Conservation (phyloP, 306 rosid species). For the Corylus heterophylla region DNA sequence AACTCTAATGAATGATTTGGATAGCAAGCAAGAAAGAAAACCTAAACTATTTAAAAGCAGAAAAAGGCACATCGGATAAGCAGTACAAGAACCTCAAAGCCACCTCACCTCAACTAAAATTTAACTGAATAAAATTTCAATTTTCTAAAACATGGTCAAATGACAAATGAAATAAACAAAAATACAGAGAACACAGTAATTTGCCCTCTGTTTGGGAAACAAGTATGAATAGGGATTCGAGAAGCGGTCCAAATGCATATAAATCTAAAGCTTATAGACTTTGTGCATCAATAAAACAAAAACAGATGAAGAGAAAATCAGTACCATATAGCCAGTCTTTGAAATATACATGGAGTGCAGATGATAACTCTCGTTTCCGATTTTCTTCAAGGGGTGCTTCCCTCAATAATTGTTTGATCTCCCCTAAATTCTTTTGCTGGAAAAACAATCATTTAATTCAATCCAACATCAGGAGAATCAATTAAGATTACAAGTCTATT, state of each 20-base stretch:
- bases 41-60: background rate
- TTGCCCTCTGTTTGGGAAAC: background rate
- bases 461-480: conserved; percentile 19
- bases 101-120: background rate
- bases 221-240: background rate
- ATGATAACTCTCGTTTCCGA: conserved; percentile 81
- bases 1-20: background rate
- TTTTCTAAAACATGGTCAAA: background rate
- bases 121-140: background rate
- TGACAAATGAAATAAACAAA: background rate
- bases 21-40: background rate
- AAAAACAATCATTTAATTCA: conserved; percentile 32
- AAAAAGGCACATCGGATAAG: background rate
- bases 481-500: conserved; percentile 19
- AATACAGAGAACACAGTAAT: background rate
- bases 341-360: conserved; percentile 88
- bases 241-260: background rate
- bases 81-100: background rate
- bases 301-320: conserved; percentile 5
- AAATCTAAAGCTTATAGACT: background rate
- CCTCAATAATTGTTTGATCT: conserved; percentile 66
- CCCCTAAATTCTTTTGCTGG: conserved; percentile 76
- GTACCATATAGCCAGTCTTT: conserved; percentile 98
- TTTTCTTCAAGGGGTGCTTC: conserved; percentile 91
- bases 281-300: conserved; percentile 8